These are phyloP conservation scores for Daldinia bambusicola DNA, from an alignment of 495 filamentous ascomycete genomes.

Conservation along the genomic window DNA sequence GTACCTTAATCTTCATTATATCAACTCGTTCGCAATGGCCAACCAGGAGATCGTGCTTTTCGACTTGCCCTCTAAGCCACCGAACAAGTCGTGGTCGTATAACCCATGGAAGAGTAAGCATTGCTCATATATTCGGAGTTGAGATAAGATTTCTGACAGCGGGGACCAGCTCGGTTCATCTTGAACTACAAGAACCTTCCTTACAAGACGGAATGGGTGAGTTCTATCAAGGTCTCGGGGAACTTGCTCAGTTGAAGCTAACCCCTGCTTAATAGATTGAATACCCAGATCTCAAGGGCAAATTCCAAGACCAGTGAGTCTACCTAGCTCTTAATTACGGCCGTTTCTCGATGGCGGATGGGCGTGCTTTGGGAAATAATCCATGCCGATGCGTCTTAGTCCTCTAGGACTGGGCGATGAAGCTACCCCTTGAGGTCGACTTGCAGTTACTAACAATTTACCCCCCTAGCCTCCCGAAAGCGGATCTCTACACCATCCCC, in stretches of 20 bases:
- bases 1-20: not conserved
- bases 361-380: too few species aligned
- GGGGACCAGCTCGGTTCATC: slow-evolving; percentile 60
- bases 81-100: slow-evolving; percentile 61
- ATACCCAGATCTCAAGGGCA: slow-evolving; percentile 67
- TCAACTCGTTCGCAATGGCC: slow-evolving; percentile 25
- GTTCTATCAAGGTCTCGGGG: not conserved
- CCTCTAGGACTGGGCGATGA: not conserved
- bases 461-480: slow-evolving; percentile 47
- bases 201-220: slow-evolving; percentile 71
- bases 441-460: slow-evolving; percentile 29
- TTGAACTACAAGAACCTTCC: slow-evolving; percentile 72
- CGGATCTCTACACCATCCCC: slow-evolving; percentile 63
- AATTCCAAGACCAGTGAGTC: slow-evolving; percentile 57
- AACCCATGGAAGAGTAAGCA: slow-evolving; percentile 70
- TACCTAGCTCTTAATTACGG: not conserved
- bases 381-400: not conserved
- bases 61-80: slow-evolving; percentile 64
- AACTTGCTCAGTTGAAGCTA: slow-evolving; percentile 1
- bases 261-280: slow-evolving; percentile 49
- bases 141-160: not conserved
- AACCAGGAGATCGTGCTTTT: slow-evolving; percentile 58
- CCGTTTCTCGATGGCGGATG: not conserved
- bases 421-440: not conserved
- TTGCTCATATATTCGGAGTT: slow-evolving; percentile 3